Evolutionary conservation across 2,329 filamentous ascomycete species (phyloP).

Genomic region (Stachybotrys elegans): DNA sequence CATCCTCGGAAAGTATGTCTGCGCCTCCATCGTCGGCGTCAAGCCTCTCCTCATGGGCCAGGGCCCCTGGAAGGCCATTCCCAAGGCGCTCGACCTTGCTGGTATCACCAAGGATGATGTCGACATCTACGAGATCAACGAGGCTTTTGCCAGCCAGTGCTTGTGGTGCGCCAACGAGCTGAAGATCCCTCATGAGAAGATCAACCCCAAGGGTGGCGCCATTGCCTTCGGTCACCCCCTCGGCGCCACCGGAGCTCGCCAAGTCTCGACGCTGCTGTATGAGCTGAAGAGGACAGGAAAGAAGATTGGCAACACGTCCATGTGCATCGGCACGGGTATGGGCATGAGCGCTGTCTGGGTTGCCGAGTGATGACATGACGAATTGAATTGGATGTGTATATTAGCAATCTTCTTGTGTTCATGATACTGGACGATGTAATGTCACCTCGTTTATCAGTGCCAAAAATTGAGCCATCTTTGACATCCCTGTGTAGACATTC

Average conservation of each 20-base stretch:
- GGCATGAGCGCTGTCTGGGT: slow-evolving; percentile 97
- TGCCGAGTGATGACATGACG: slow-evolving; percentile 84
- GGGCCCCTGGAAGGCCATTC: slow-evolving; percentile 93
- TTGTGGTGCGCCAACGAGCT: slow-evolving; percentile 90
- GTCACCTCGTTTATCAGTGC: no score
- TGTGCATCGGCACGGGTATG: slow-evolving; percentile 98
- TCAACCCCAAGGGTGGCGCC: slow-evolving; percentile 95
- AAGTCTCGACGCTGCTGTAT: slow-evolving; percentile 87
- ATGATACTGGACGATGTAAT: no score
- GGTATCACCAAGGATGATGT: slow-evolving; percentile 85
- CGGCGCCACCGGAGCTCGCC: slow-evolving; percentile 88
- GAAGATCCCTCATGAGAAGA: slow-evolving; percentile 74
- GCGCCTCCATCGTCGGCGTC: slow-evolving; percentile 80
- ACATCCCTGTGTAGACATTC: no score
- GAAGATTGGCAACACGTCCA: slow-evolving; percentile 86
- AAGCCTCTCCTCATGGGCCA: slow-evolving; percentile 93
- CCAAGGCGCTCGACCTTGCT: slow-evolving; percentile 81
- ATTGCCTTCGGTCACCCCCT: slow-evolving; percentile 95
- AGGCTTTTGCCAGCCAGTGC: slow-evolving; percentile 95
- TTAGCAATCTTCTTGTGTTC: no score
- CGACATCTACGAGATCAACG: slow-evolving; percentile 98
- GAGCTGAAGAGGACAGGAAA: slow-evolving; percentile 80
- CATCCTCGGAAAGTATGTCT: slow-evolving; percentile 89
- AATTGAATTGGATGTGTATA: no score
- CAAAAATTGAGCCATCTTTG: no score